phyloP scores from a whole-genome alignment of 2,329 filamentous ascomycete genomes.

The Colletotrichum neosansevieriae region DNA sequence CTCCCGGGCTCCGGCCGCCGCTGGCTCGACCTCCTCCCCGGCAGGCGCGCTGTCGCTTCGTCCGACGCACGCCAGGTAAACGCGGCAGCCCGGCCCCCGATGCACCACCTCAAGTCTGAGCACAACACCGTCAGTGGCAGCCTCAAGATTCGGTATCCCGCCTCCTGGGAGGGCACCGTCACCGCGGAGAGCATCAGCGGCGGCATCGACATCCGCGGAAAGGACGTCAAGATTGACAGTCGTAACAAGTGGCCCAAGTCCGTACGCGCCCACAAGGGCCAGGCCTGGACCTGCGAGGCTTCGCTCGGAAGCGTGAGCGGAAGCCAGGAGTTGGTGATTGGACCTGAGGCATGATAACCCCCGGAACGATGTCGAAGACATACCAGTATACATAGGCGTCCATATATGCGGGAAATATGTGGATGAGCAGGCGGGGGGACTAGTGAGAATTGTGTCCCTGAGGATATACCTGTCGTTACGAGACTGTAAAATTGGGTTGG shows the following conservation, averaged over 20 bases:
- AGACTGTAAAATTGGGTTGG: not conserved
- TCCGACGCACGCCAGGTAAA: slow-evolving; percentile 2
- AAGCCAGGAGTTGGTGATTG: slow-evolving; percentile 5
- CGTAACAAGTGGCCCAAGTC: slow-evolving; percentile 51
- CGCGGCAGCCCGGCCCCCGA: slow-evolving; percentile 36
- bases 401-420: slow-evolving; percentile 23
- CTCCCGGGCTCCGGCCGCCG: slow-evolving; percentile 35
- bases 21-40: slow-evolving; percentile 10
- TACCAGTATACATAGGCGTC: not conserved
- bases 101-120: slow-evolving; percentile 53
- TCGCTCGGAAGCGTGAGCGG: slow-evolving; percentile 24
- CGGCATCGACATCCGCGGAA: slow-evolving; percentile 53
- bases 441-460: not conserved
- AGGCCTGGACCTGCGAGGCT: not conserved
- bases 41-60: not conserved
- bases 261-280: slow-evolving; percentile 47
- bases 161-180: slow-evolving; percentile 62
- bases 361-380: too few relatives aligned
- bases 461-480: slow-evolving; percentile 34
- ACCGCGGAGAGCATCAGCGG: slow-evolving; percentile 56
- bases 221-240: slow-evolving; percentile 55
- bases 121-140: slow-evolving; percentile 61
- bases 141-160: slow-evolving; percentile 59
- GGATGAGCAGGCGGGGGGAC: not conserved
- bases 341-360: not conserved